Conservation (phyloP, 2,329 filamentous ascomycete species). For the Aspergillus hortae region DNA sequence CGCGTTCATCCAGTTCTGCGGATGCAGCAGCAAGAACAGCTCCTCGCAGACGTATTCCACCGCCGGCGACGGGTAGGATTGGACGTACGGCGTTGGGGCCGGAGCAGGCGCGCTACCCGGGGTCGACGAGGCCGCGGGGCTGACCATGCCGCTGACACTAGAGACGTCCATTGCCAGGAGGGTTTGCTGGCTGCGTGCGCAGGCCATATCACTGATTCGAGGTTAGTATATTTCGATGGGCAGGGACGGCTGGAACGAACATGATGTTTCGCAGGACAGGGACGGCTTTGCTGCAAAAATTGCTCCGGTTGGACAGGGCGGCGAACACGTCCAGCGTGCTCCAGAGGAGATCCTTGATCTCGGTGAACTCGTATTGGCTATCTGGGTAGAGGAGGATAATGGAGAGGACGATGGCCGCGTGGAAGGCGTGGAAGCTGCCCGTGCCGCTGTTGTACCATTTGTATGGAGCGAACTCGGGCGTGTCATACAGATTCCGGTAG, state of each 20-base stretch:
- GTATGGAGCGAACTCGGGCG: constrained; percentile 31
- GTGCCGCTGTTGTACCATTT: constrained; percentile 40
- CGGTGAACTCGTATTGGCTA: constrained; percentile 25
- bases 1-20: constrained; percentile 33
- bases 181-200: constrained; percentile 14
- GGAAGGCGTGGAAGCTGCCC: constrained; percentile 41
- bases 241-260: constrained; percentile 17
- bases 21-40: constrained; percentile 24
- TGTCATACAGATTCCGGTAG: constrained; percentile 30
- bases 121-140: constrained; percentile 9
- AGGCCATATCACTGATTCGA: constrained; percentile 21
- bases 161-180: constrained; percentile 5
- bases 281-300: constrained; percentile 35
- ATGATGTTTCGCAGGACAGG: constrained; percentile 33
- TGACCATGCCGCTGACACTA: constrained; percentile 8
- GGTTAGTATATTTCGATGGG: constrained; percentile 3
- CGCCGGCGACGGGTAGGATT: constrained; percentile 4
- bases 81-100: constrained; percentile 2
- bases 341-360: constrained; percentile 25
- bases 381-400: constrained; percentile 27
- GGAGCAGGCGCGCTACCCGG: constrained; percentile 5
- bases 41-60: constrained; percentile 10
- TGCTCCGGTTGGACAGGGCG: constrained; percentile 30
- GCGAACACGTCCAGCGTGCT: constrained; percentile 32
- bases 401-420: constrained; percentile 34